Evolutionary conservation across 2,329 filamentous ascomycete species (phyloP), one percentile per base, ranked within the genome.

Genomic region (Fusarium sp.): DNA sequence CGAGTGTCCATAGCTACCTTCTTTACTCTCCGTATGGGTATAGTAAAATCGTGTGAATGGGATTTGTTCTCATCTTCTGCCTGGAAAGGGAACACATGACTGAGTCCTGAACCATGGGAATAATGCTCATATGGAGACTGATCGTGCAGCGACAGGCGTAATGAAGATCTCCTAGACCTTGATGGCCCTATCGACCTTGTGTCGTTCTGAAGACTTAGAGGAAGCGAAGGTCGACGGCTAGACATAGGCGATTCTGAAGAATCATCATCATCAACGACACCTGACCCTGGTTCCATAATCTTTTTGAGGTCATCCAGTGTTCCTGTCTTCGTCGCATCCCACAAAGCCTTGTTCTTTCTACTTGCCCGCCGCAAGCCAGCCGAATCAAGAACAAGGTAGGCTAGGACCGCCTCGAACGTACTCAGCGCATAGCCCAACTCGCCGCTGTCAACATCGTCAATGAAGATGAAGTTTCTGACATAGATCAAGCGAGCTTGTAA

Each of bases 401-500:
- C 88, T 31, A 99, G 77, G 0, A 99, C 95, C 7, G 93, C 95
- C 75, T 99, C 95, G 58, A 98, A 92, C 0, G 95, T 99, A 76
- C 94, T 98, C 46, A 99, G 77, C 0, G 94, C 93, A 76, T 99
- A 99, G 8, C 95, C 95, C 81, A 96, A 90, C 77, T 99, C 95
- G 44, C 95, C 95, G 60, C 88, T 96, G 67, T 99, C 95, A 8
- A 99, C 93, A 77, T 99, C 95, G 69, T 98, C 95, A 46, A 97
- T 93, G 76, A 97, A 99, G 67, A 97, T 95, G 73, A 97, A 99
- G 71, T 96, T 92, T 39, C 94, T 91, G 83, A 98, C 97, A 74
- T 98, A 99, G n/a, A 91, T 83, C 42, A 99, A 80, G 19, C 94
- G 86, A 4, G 95, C 93, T 70, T 97, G 92, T 8, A 99, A 81